Evolutionary conservation across 1,139 yeast genomes (phyloP).

Genomic region (Magnusiomyces clavatus): DNA sequence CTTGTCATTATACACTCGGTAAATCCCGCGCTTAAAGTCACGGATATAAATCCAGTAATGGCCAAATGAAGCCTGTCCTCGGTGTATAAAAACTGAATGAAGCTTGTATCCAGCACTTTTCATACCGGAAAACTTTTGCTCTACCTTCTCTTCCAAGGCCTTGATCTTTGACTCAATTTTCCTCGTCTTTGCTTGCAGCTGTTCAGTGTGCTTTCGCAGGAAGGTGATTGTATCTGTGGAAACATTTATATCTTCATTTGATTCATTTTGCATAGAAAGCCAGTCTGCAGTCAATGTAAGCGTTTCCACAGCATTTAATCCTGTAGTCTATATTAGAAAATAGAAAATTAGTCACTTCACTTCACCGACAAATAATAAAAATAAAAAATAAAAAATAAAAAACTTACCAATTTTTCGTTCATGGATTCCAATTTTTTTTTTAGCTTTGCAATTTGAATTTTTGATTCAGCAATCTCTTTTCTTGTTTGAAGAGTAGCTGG

Average conservation of each 20-base stretch:
- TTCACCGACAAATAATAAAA: not conserved
- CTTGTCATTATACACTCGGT: slow-evolving; percentile 91
- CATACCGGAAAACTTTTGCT: slow-evolving; percentile 12
- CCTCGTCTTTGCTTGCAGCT: not conserved
- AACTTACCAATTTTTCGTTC: slow-evolving; percentile 41
- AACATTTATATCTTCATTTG: not conserved
- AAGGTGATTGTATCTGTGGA: not conserved
- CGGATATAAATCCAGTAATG: slow-evolving; percentile 94
- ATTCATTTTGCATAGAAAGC: slow-evolving; percentile 31
- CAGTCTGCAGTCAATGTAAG: slow-evolving; percentile 50
- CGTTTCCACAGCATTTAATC: slow-evolving; percentile 22
- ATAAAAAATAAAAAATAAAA: not conserved
- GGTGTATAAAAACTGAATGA: slow-evolving; percentile 87
- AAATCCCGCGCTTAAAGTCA: slow-evolving; percentile 59
- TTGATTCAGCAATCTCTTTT: slow-evolving; percentile 58
- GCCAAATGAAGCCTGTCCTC: slow-evolving; percentile 94
- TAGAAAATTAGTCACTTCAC: not conserved
- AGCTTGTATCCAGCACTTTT: slow-evolving; percentile 57
- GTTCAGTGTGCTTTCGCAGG: slow-evolving; percentile 2
- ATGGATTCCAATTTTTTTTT: slow-evolving; percentile 37
- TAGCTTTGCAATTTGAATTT: slow-evolving; percentile 43
- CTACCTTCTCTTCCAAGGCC: slow-evolving; percentile 7
- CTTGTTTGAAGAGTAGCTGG: slow-evolving; percentile 43
- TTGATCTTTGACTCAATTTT: not conserved
- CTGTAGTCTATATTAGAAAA: slow-evolving; percentile 16